Conservation (phyloP, 2,329 filamentous ascomycete species). For the Sporothrix globosa region DNA sequence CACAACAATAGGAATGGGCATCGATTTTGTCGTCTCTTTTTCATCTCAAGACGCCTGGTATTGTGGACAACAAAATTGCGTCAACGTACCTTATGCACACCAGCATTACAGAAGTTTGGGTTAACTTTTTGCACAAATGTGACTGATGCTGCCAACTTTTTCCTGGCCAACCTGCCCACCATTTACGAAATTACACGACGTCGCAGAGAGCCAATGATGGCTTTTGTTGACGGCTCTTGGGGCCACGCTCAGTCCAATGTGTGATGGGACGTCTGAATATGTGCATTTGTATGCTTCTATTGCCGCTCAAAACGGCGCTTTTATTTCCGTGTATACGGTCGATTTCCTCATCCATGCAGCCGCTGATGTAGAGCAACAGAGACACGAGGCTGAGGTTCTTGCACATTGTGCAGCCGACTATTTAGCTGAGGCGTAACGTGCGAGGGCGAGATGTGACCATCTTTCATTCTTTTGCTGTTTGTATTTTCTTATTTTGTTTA, state of each 20-base stretch:
- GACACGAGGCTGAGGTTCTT: neutral
- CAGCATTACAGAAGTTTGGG: neutral
- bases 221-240: neutral
- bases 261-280: neutral
- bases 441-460: neutral
- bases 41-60: neutral
- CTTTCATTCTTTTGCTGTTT: neutral
- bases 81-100: neutral
- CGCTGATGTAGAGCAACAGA: neutral
- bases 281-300: no score
- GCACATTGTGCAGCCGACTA: neutral
- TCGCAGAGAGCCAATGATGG: neutral
- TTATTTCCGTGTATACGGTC: no score
- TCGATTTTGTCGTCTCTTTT: neutral
- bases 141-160: neutral
- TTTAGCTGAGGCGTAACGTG: neutral
- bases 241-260: neutral
- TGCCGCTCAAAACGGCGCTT: no score
- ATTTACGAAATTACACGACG: neutral
- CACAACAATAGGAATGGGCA: neutral
- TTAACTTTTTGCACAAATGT: neutral
- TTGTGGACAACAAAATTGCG: neutral
- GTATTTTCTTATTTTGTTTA: neutral
- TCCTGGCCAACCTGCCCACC: conserved; percentile 7
- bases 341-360: neutral